Conservation (phyloP, 306 rosid genomes). For the Mimosa pudica region DNA sequence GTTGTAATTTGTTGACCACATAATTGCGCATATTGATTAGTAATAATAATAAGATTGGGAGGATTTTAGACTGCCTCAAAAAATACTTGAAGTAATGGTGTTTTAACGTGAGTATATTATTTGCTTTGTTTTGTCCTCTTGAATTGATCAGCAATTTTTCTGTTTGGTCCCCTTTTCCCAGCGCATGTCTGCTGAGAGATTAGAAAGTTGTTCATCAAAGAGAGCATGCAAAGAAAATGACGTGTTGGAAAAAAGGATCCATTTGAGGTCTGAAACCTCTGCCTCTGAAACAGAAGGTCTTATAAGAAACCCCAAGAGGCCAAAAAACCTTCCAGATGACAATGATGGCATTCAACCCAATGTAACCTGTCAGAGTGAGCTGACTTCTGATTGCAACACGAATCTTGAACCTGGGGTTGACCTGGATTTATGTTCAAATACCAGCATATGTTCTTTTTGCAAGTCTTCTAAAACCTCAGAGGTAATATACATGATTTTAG, state of each 20-base stretch:
- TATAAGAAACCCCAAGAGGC: slow-evolving; percentile 58
- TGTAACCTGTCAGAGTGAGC: slow-evolving; percentile 29
- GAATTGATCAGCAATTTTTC: not conserved
- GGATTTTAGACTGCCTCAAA: not conserved
- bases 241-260: slow-evolving; percentile 39
- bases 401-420: slow-evolving; percentile 33
- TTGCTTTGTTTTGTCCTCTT: not conserved
- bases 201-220: slow-evolving; percentile 49
- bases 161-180: not conserved
- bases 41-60: not conserved
- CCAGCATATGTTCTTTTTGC: slow-evolving; percentile 75
- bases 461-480: slow-evolving; percentile 69
- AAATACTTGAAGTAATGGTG: not conserved
- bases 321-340: slow-evolving; percentile 42
- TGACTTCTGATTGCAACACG: slow-evolving; percentile 33
- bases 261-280: slow-evolving; percentile 49
- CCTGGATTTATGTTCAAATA: slow-evolving; percentile 24
- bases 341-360: slow-evolving; percentile 31
- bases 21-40: not conserved
- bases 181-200: slow-evolving; percentile 40
- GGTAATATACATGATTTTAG: slow-evolving; percentile 46
- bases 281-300: slow-evolving; percentile 62
- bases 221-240: slow-evolving; percentile 38
- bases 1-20: not conserved
- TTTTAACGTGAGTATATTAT: not conserved